Conservation (phyloP, 1,139 yeast species). For the Geotrichum phurueaensis region DNA sequence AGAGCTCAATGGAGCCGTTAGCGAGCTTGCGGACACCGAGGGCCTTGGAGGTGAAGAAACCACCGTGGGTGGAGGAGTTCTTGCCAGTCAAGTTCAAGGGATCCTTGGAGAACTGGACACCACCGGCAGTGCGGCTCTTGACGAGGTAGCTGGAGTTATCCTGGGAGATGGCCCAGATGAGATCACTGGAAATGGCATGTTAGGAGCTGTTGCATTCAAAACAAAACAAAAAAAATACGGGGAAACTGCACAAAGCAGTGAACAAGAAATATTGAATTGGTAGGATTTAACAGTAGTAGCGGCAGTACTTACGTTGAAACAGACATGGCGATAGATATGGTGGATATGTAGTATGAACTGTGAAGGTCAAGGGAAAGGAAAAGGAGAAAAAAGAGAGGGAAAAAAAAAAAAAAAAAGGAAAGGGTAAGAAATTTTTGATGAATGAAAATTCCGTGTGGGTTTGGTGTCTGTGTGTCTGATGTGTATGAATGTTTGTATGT, state of each 20-base stretch:
- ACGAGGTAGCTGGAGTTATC: conserved; percentile 43
- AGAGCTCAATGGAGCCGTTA: conserved; percentile 39
- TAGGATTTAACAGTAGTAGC: not conserved
- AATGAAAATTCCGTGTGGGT: not conserved
- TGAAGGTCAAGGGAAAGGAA: not conserved
- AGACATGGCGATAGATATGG: conserved; percentile 13
- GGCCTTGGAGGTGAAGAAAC: conserved; percentile 46
- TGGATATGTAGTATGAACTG: conserved; percentile 1
- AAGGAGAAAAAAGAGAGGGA: not conserved
- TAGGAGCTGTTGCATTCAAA: conserved; percentile 2
- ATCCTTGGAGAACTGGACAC: conserved; percentile 43
- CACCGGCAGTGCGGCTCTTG: conserved; percentile 40
- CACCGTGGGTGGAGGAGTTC: conserved; percentile 43
- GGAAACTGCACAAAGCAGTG: not conserved
- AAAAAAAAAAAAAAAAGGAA: not conserved
- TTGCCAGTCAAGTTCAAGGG: conserved; percentile 45
- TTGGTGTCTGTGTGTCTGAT: not conserved
- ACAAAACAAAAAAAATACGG: not conserved
- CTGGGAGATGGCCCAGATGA: conserved; percentile 48
- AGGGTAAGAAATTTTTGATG: not conserved
- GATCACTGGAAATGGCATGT: conserved; percentile 35
- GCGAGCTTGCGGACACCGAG: conserved; percentile 37
- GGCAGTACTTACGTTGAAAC: conserved; percentile 10
- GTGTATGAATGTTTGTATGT: not conserved
- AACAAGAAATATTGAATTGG: not conserved